Conservation (phyloP, 108 stramenopile species). For the Cyclotella atomus region DNA sequence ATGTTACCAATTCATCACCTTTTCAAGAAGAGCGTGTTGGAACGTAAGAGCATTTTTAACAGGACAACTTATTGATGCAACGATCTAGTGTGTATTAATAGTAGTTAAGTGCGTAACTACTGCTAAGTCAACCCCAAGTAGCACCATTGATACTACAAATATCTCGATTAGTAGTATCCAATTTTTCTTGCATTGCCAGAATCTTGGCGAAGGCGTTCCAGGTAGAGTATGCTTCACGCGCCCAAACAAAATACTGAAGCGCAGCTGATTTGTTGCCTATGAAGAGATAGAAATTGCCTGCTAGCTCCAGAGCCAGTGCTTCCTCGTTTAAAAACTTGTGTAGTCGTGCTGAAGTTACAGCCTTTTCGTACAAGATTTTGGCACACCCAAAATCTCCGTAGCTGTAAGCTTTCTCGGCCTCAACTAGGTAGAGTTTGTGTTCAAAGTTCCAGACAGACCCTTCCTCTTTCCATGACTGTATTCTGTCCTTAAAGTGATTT, state of each 20-base stretch:
- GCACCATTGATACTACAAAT: no score
- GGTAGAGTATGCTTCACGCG: constrained; percentile 2
- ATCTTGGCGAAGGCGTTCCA: constrained; percentile 14
- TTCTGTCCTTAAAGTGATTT: neutral
- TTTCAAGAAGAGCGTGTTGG: no score
- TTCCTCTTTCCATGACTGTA: constrained; percentile 6
- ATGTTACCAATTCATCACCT: no score
- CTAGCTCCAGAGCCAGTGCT: constrained; percentile 25
- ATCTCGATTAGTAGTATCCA: no score
- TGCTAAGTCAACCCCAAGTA: no score
- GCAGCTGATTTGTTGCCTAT: constrained; percentile 7
- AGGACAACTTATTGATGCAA: no score
- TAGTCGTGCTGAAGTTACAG: constrained; percentile 4
- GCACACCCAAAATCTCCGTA: constrained; percentile 7
- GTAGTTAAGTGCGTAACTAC: no score
- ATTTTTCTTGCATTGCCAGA: no score
- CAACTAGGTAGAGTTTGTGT: constrained; percentile 12
- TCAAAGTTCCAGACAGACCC: constrained; percentile 33
- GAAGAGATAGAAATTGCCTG: constrained; percentile 24
- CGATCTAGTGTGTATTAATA: no score
- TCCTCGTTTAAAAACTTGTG: constrained; percentile 30
- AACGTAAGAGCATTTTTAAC: no score
- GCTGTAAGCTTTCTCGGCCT: constrained; percentile 26
- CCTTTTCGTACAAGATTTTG: constrained; percentile 5
- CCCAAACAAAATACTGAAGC: constrained; percentile 5